Base-by-base conservation (phyloP, 129 eudicot species). In the Centrapalus pauciflorus region DNA sequence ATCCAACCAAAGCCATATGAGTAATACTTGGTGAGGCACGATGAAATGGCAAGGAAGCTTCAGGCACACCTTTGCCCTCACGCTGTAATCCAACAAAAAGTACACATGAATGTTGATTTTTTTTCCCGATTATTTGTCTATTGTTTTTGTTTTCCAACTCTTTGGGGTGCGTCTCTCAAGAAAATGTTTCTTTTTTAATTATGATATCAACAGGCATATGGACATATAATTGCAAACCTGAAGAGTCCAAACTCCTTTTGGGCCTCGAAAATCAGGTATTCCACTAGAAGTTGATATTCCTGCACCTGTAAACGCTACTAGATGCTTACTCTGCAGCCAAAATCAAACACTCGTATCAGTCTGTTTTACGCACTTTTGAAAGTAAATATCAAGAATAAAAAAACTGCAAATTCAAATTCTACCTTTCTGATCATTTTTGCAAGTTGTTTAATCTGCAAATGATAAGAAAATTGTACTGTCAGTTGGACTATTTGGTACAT, bases 271-370 rank as follows among this genome's bases (percentile, higher is more conserved):
- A 65, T 93, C 99, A 55, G 99, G 99, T 65, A 93, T 93, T 27
- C 99, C 99, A 69, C 99, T 82, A 66, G 99, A 89, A 67, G 99
- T 93, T 48, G 99, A 93, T 81, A 93, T 93, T 67, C 99, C 99
- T 33, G 99, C 99, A 69, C 99, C 99, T 23, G 99, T 93, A 64
- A 93, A 93, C 11, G 80, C 99, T 73, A 93, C 99, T 59, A 93
- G 78, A 78, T 93, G 96, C 82, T 89, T 93, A 85, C 99, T 86
- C 99, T 93, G 96, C 86, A 83, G 24, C 55, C 37, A 58, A 57
- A 66, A 56, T 40, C 37, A 54, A 55, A 4, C 26, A 41, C 23
- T 7, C 63, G 40, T 41, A n/a, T 14, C n/a, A 48, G 25, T 29
- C 24, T 27, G 46, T 6, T 37, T 43, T 3, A 23, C 6, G 30